Evolutionary conservation across 1,139 yeast genomes (phyloP), one percentile per base, ranked within the genome.

Genomic region (Arxiozyma slooffiae): DNA sequence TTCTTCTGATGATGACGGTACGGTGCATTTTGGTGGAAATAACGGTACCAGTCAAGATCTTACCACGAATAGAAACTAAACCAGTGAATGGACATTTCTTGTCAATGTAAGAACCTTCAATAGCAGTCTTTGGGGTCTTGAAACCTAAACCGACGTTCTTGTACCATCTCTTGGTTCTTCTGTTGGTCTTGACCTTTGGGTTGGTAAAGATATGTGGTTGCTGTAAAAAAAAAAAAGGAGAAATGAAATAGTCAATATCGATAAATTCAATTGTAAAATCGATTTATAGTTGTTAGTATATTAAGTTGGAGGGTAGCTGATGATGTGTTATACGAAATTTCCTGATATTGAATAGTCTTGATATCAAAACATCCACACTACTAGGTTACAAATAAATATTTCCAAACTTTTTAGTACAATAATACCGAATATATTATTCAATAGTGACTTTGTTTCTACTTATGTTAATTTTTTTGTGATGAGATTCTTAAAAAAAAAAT

Each of bases 21-120:
- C 99, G 94, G 95, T 92, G 98, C 98, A 92, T 94, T 84, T 94
- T 94, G 84, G 98, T 90, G 71, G 98, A 92, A 66, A 92, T 96
- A 78, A 94, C 99, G 73, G 95, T 86, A 81, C 94, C 94, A 68
- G 97, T 84, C 76, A 94, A 85, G 74, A 94, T 94, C 82, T 88
- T 90, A 79, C 99, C 99, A 82, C 99, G 90, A 85, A 94, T 94
- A 66, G 98, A 90, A 67, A 94, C 84, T 66, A 77, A 77, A 77
- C 98, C 98, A 68, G 81, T 87, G 80, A 94, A 94, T 75, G 99
- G 99, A 80, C 99, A 94, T 82, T 94, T 94, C 88, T 94, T 92
- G 89, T 94, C 97, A 73, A 94, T 89, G 95, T 94, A 92, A 69
- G 90, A 78, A 76, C 98, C 98, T 73, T 85, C 92, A 78, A 90